These are phyloP conservation scores for Colletotrichum lentis DNA, from an alignment of 2,329 filamentous ascomycete species.

Conservation along the genomic window DNA sequence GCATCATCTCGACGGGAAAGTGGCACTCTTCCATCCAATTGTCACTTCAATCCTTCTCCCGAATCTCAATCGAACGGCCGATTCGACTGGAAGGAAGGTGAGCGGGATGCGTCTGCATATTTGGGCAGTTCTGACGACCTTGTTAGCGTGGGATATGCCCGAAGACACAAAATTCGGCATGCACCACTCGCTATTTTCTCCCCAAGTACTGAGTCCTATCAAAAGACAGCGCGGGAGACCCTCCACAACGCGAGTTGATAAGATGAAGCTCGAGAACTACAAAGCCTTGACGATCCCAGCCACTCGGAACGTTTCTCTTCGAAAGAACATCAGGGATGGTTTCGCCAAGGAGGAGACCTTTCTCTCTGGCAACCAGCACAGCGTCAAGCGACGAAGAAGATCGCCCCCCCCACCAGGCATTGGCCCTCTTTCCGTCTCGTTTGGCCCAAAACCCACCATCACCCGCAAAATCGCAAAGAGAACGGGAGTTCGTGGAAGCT, in stretches of 20 bases:
- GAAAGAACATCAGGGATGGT: slow-evolving; percentile 4
- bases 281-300: background rate
- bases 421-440: background rate
- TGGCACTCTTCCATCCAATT: background rate
- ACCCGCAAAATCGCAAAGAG: background rate
- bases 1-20: background rate
- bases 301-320: background rate
- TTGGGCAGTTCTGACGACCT: background rate
- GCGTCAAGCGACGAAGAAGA: slow-evolving; percentile 7
- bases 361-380: background rate
- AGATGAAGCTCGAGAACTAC: background rate
- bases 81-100: slow-evolving; percentile 10
- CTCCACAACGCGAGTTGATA: background rate
- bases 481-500: background rate
- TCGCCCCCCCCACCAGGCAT: background rate
- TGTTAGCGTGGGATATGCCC: background rate
- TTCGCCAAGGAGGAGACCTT: background rate
- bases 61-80: background rate
- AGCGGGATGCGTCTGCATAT: background rate
- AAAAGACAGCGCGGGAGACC: slow-evolving; percentile 1
- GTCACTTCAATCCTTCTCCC: background rate
- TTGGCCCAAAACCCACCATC: background rate
- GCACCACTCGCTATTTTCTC: background rate
- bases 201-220: background rate
- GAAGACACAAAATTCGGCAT: background rate